phyloP scores from a whole-genome alignment of 768 basidiomycete species.

The Sporobolomyces pararoseus region DNA sequence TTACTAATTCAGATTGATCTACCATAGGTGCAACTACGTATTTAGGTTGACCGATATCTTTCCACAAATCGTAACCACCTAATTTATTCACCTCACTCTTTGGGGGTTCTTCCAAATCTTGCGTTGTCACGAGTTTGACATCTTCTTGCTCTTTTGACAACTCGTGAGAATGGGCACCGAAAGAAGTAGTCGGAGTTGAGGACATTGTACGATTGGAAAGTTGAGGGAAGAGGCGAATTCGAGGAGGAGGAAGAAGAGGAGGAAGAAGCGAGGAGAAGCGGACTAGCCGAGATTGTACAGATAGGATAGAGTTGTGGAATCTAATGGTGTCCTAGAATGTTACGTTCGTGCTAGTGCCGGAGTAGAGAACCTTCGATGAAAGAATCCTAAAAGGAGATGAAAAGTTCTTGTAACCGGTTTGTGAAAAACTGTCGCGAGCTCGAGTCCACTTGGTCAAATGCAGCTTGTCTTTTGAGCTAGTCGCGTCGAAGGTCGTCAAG shows the following conservation, averaged over 20 bases:
- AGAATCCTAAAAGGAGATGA: too few relatives aligned
- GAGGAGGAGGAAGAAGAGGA: not conserved
- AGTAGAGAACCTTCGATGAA: too few relatives aligned
- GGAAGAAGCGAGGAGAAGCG: not conserved
- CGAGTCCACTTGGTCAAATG: too few relatives aligned
- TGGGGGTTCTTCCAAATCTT: not conserved
- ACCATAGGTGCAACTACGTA: slow-evolving; percentile 97
- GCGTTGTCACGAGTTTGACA: not conserved
- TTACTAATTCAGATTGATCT: slow-evolving; percentile 89
- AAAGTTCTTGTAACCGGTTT: too few relatives aligned
- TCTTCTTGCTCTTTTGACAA: not conserved
- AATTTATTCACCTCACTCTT: slow-evolving; percentile 39
- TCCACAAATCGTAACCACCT: slow-evolving; percentile 35
- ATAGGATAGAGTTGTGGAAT: not conserved
- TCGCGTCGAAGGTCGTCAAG: too few relatives aligned
- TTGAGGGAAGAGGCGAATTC: not conserved
- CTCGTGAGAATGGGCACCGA: not conserved
- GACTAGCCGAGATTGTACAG: not conserved
- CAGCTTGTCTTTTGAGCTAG: too few relatives aligned
- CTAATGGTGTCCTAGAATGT: too few relatives aligned
- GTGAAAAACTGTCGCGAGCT: too few relatives aligned
- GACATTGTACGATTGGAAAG: slow-evolving; percentile 10
- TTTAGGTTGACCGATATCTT: slow-evolving; percentile 71
- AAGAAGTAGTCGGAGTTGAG: not conserved
- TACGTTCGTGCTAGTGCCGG: too few relatives aligned